Base-by-base conservation (phyloP, 1,284 basidiomycete species). In the Sutorius eximius region DNA sequence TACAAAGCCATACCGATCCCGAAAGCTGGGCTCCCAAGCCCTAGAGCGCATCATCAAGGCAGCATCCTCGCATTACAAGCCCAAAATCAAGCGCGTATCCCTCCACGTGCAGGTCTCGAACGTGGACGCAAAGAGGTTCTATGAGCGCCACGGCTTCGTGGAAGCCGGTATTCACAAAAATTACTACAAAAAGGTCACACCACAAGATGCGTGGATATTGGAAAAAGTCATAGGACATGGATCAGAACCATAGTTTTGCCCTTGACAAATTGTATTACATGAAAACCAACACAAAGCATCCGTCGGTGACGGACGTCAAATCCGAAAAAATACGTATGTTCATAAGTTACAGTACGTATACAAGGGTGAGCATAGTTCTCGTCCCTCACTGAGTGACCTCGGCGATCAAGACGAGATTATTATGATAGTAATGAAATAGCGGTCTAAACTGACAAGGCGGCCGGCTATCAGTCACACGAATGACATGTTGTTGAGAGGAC, bases 161-260 rank as follows among this genome's bases (percentile, higher is more conserved):
- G 82, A 88, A 70, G 74, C 79, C 20, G 79, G 78, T 32, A 60
- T 87, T 38, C 81, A 84, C 52, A 77, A 86, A 64, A 78, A 82
- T 55, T 93, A 93, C 71, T 93, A 93, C 79, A 91, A 89, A 72
- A 92, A 88, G 70, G 87, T 92, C 49, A 75, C 71, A 36, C 90
- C 90, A 29, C 82, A 81, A 59, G 86, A 86, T 61, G 90, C 89
- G 24, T 92, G 90, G 90, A 77, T 92, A 58, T 77, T 92, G 46
- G 85, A 91, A 70, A 82, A 78, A 66, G 68, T 32, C 20, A 61
- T 70, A 29, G 58, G 67, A 42, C 51, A 59, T 34, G 51, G 18
- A 42, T 45, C 58, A 49, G 66, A 65, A 53, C 60, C 53, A 57
- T 71, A 70, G 64, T 59, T 57, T 24, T 59, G 44, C 51, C 51